phyloP scores from a whole-genome alignment of 768 basidiomycete species.

The Leccinum uliginosum region DNA sequence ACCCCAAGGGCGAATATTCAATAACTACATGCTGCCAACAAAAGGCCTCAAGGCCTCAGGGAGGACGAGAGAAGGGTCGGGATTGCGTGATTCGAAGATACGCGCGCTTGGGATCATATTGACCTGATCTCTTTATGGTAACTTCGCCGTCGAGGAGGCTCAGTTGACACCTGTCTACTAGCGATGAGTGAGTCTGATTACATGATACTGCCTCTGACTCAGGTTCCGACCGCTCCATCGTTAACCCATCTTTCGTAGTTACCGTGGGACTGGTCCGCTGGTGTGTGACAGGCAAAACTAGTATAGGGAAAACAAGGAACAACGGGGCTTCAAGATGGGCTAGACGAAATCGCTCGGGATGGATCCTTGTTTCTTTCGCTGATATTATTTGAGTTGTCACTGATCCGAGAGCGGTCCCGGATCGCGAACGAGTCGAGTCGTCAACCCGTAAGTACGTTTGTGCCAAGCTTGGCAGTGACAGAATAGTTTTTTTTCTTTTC shows the following conservation, averaged over 20 bases:
- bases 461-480: background rate
- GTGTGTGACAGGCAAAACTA: no score
- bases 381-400: background rate
- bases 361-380: background rate
- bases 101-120: background rate
- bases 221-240: background rate
- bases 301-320: background rate
- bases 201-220: background rate
- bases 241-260: no score
- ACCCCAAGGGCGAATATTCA: background rate
- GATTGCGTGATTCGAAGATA: background rate
- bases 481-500: background rate
- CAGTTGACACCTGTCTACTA: background rate
- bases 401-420: background rate
- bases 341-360: background rate
- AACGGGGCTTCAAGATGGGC: background rate
- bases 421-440: background rate
- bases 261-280: no score
- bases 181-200: background rate
- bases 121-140: background rate
- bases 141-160: background rate
- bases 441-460: background rate
- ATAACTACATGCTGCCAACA: background rate
- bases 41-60: background rate
- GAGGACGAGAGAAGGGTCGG: background rate